These are phyloP conservation scores for Albophoma yamanashiensis DNA, from an alignment of 2,329 filamentous ascomycete species.

Conservation along the genomic window DNA sequence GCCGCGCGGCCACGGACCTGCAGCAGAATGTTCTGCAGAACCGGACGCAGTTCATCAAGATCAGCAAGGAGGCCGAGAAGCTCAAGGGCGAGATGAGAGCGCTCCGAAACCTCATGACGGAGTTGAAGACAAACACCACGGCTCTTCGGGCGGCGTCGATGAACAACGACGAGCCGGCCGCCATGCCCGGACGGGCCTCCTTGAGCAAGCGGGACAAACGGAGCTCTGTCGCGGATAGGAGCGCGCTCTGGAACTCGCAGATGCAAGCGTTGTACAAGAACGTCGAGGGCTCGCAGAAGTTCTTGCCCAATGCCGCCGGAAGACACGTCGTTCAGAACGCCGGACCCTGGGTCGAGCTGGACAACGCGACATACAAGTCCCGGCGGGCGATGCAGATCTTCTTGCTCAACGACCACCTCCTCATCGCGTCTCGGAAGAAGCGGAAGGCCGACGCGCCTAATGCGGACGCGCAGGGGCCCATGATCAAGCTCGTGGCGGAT, in stretches of 20 bases:
- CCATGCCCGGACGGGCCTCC: conserved; percentile 40
- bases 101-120: conserved; percentile 81
- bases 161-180: conserved; percentile 34
- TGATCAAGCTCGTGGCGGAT: conserved; percentile 79
- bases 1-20: conserved; percentile 68
- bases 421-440: conserved; percentile 88
- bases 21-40: conserved; percentile 97
- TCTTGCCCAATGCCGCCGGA: conserved; percentile 80
- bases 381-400: conserved; percentile 83
- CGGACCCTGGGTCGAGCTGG: conserved; percentile 87
- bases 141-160: conserved; percentile 51
- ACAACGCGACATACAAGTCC: conserved; percentile 95
- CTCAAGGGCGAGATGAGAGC: conserved; percentile 93
- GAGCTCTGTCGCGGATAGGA: conserved; percentile 71
- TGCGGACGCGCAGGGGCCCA: conserved; percentile 37
- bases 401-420: conserved; percentile 84
- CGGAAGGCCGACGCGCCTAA: conserved; percentile 63
- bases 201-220: conserved; percentile 68
- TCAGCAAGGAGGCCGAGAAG: conserved; percentile 97
- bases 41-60: conserved; percentile 96
- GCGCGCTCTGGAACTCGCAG: conserved; percentile 57
- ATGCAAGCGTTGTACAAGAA: conserved; percentile 81
- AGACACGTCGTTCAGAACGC: conserved; percentile 91
- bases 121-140: conserved; percentile 70
- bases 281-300: conserved; percentile 97